Evolutionary conservation across 225 moss, liverwort and hornwort species (phyloP), one percentile per base, ranked within the genome.

Genomic region (Marchantia paleacea): DNA sequence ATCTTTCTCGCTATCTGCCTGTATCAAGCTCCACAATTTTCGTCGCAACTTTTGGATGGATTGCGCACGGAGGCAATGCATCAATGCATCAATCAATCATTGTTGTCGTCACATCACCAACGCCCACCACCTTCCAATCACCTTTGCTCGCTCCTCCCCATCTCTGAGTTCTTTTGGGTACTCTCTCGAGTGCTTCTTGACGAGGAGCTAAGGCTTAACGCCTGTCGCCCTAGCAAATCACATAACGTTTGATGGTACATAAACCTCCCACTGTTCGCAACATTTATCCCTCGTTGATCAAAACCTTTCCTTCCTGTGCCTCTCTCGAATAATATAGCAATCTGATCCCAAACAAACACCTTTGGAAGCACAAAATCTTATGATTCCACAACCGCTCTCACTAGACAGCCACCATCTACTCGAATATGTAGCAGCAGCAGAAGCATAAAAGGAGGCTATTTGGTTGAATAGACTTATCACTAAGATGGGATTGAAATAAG

Each of bases 271-370:
- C 64, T 80, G 79, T 76, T 58, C 39, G 60, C 18, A 67, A 61
- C 69, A 71, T 67, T 51, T 52, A 50, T 84, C 77, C 72, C 62
- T 55, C 74, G 15, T 16, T 74, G 26, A 24, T 8, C 12, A 73
- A 77, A 58, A 14, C 15, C 19, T 52, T 51, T 51, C 22, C 10
- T 24, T 70, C 1, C 22, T 49, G 39, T 39, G 19, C 15, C 70
- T 50, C 62, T 6, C 18, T n/a, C 1, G 6, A 62, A 24, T 1
- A 10, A 62, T 10, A 12, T 3, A 48, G 19, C 62, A 47, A 39
- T n/a, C 49, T 71, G 71, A 50, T 72, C 51, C 50, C 20, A 71
- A 51, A 72, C 72, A 7, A 19, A 72, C 51, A 10, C 72, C 8
- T 22, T 51, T 39, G 1, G n/a, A n/a, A 72, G 9, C 1, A 49